Conservation (phyloP, 768 basidiomycete species). For the Lactarius psammicola region DNA sequence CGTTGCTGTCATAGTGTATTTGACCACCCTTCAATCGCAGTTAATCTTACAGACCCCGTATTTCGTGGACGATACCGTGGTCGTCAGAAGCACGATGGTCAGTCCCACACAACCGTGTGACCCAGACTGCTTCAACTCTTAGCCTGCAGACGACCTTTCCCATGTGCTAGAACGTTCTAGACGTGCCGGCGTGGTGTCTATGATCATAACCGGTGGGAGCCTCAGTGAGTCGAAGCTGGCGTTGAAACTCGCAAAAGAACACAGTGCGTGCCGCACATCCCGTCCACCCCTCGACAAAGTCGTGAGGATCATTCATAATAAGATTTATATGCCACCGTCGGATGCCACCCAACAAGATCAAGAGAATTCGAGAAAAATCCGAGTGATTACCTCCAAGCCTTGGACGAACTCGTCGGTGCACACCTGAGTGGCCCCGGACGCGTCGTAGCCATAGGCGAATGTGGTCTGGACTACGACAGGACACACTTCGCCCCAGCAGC, state of each 20-base stretch:
- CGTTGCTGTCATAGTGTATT: neutral
- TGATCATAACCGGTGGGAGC: constrained; percentile 77
- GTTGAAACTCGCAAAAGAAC: constrained; percentile 55
- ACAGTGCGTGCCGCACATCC: constrained; percentile 39
- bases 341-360: constrained; percentile 78
- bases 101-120: constrained; percentile 3
- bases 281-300: neutral
- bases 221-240: constrained; percentile 61
- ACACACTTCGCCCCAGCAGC: constrained; percentile 60
- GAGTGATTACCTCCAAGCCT: constrained; percentile 58
- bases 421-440: constrained; percentile 54
- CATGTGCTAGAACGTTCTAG: constrained; percentile 55
- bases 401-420: constrained; percentile 52
- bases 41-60: constrained; percentile 43
- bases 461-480: constrained; percentile 81
- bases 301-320: constrained; percentile 28
- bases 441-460: constrained; percentile 74
- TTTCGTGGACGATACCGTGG: constrained; percentile 41
- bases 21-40: constrained; percentile 21
- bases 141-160: constrained; percentile 56
- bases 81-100: constrained; percentile 39
- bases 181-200: constrained; percentile 59
- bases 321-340: constrained; percentile 70
- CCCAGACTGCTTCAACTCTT: neutral
- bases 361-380: constrained; percentile 59